Conservation (phyloP, 23 red algal species). For the Gracilariopsis chorda region DNA sequence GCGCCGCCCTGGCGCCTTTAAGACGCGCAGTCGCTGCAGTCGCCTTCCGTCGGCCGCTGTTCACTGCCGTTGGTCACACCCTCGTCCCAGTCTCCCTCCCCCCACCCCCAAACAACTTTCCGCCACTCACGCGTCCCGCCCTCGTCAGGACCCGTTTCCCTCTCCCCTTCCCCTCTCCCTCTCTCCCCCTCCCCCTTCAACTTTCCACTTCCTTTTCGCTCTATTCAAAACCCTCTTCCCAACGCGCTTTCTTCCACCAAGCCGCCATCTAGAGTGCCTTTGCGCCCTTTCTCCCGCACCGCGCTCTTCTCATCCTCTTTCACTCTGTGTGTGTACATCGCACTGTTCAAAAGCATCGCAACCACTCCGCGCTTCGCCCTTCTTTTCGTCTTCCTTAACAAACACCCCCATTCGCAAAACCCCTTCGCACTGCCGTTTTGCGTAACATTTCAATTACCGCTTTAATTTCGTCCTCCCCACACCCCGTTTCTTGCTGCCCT, state of each 20-base stretch:
- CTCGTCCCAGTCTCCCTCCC: background rate
- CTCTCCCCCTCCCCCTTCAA: background rate
- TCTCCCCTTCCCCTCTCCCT: background rate
- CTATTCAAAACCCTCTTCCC: background rate
- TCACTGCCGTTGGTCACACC: background rate
- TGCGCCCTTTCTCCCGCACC: background rate
- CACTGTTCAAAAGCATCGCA: background rate
- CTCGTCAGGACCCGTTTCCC: background rate
- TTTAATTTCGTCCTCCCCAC: background rate
- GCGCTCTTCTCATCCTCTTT: too few species aligned
- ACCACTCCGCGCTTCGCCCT: background rate
- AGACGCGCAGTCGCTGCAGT: too few species aligned
- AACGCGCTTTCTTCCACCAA: background rate
- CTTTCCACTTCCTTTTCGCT: background rate
- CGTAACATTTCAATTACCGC: background rate
- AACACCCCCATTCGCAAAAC: background rate
- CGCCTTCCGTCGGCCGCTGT: slow-evolving; percentile 1
- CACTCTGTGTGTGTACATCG: too few species aligned
- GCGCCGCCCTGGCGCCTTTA: too few species aligned
- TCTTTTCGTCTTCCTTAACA: background rate
- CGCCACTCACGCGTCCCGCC: background rate
- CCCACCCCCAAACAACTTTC: background rate
- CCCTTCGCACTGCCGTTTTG: background rate
- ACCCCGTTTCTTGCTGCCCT: background rate
- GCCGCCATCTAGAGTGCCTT: background rate